Conservation (phyloP, 2,329 filamentous ascomycete species). For the Aurifilum marmelostoma region DNA sequence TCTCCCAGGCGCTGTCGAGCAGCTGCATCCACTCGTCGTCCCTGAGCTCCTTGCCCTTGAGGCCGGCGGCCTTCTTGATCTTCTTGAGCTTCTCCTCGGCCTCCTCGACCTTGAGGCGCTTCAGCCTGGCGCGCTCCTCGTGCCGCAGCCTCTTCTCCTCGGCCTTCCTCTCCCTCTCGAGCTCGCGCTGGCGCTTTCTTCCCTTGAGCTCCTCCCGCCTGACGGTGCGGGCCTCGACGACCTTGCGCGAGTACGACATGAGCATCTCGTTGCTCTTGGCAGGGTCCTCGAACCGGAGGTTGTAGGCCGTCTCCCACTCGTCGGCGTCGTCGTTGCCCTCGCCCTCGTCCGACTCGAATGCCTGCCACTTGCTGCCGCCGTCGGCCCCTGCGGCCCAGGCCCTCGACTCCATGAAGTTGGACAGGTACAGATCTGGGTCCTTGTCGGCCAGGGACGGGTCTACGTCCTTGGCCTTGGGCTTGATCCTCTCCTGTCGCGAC, state of each 20-base stretch:
- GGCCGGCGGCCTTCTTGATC: slow-evolving; percentile 86
- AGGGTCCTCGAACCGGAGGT: slow-evolving; percentile 93
- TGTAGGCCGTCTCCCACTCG: slow-evolving; percentile 90
- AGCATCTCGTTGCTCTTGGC: slow-evolving; percentile 85
- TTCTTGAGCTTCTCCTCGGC: slow-evolving; percentile 83
- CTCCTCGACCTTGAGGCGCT: slow-evolving; percentile 89
- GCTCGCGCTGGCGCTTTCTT: slow-evolving; percentile 77
- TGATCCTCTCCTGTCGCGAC: slow-evolving; percentile 53
- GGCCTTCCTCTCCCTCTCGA: slow-evolving; percentile 77
- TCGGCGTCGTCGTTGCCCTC: slow-evolving; percentile 80
- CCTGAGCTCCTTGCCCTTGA: slow-evolving; percentile 66
- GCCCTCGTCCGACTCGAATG: slow-evolving; percentile 92
- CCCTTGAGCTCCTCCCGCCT: slow-evolving; percentile 79
- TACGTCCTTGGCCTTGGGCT: slow-evolving; percentile 53
- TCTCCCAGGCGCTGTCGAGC: slow-evolving; percentile 85
- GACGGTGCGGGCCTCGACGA: slow-evolving; percentile 80
- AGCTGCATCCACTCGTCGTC: slow-evolving; percentile 85
- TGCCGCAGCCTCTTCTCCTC: slow-evolving; percentile 75
- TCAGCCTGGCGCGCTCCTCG: slow-evolving; percentile 79
- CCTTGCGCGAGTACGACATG: slow-evolving; percentile 85
- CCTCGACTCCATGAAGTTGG: slow-evolving; percentile 89
- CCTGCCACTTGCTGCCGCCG: slow-evolving; percentile 66
- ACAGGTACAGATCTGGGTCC: slow-evolving; percentile 86
- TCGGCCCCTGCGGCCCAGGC: slow-evolving; percentile 80
- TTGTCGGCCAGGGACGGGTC: slow-evolving; percentile 80